phyloP scores from a whole-genome alignment of 495 filamentous ascomycete genomes.

The Podospora conica region DNA sequence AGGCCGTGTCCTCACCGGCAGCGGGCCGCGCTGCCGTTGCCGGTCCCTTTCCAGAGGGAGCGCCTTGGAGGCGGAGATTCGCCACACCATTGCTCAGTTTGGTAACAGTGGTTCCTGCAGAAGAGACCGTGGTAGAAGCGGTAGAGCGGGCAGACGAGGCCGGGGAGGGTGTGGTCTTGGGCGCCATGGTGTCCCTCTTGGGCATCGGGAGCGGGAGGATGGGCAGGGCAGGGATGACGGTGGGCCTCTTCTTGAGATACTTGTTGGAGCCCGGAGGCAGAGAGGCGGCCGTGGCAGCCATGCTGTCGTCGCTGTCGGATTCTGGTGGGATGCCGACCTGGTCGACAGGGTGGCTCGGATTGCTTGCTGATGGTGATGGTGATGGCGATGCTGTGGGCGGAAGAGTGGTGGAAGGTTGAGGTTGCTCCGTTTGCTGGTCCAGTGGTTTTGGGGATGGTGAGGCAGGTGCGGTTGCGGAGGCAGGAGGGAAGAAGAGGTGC shows the following conservation, averaged over 20 bases:
- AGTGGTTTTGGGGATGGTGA: slow-evolving; percentile 1
- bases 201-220: slow-evolving; percentile 5
- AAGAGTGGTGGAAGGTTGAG: slow-evolving; percentile 5
- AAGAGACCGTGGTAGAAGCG: neutral
- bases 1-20: neutral
- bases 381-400: slow-evolving; percentile 2
- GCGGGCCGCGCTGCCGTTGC: neutral
- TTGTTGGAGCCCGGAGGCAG: slow-evolving; percentile 3
- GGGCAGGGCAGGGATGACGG: slow-evolving; percentile 18
- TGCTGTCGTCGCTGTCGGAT: slow-evolving; percentile 6
- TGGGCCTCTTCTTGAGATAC: slow-evolving; percentile 7
- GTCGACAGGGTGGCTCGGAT: slow-evolving; percentile 1
- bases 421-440: slow-evolving; percentile 4
- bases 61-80: neutral
- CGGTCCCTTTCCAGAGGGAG: neutral
- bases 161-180: neutral
- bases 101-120: neutral
- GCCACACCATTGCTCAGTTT: neutral
- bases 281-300: slow-evolving; percentile 13
- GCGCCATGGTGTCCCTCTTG: slow-evolving; percentile 13
- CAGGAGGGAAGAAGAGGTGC: slow-evolving; percentile 9
- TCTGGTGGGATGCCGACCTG: neutral
- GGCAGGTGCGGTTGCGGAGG: neutral
- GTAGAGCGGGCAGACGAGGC: neutral
- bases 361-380: slow-evolving; percentile 2